Evolutionary conservation across 1,284 basidiomycete genomes (phyloP), one percentile per base, ranked within the genome.

Genomic region (Irpex rosettiformis): DNA sequence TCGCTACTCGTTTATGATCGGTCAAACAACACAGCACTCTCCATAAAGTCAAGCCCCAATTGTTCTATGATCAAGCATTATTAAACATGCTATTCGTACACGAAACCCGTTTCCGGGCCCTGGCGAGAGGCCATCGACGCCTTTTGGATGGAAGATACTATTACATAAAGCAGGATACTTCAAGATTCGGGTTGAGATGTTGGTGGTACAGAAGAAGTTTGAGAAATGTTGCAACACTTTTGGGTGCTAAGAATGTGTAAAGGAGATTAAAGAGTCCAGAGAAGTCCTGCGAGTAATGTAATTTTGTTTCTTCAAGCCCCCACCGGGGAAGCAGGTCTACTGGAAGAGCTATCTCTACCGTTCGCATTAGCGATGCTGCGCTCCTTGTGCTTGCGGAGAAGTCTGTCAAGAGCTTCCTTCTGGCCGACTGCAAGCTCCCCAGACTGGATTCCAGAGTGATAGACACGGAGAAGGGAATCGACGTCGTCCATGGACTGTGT

Each of bases 401-500:
- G 78, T 60, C 86, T 81, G 73, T 96, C 93, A 47, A 96, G 80
- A 16, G 91, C 88, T 70, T 91, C 89, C 77, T 89, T 89, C 75
- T 96, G 92, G 33, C 94, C 94, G 54, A 95, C 86, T 57, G 84
- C 86, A 65, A 96, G 88, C 72, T 91, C 86, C 62, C 94, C 94
- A 51, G 86, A 88, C 71, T 90, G 85, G 70, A 95, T 93, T 40
- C 89, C 93, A 51, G 90, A 89, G 80, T 96, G 94, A 76, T 96
- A 98, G 48, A 98, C 84, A 72, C 97, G 93, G 47, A 99, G 83
- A 52, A 99, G 89, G 42, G 92, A 93, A 75, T 99, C 97, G 62
- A 99, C 97, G 72, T 99, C 96, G 72, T 99, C 96, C 91, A 99
- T 98, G 22, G 93, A 94, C 76, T 99, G 97, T 28, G 96, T 98